Base-by-base conservation (phyloP, 108 stramenopile species). In the Conticribra weissflogii region DNA sequence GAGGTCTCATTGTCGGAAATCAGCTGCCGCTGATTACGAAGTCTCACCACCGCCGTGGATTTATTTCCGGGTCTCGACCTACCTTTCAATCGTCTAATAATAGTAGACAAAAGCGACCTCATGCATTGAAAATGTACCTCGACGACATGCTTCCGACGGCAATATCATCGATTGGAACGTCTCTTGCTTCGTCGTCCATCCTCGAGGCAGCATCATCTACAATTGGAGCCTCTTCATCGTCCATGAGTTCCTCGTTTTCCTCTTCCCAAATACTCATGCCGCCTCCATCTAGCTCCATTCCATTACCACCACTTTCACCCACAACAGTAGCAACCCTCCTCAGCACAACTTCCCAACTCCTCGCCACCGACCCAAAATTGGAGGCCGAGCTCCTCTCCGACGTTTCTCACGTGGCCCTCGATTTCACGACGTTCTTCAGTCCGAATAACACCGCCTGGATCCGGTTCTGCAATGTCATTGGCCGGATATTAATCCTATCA, bases 341-440 rank as follows among this genome's bases (percentile, higher is more conserved):
- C 56, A 28, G 46, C 28, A 33, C 25, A 0, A 25, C 67, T n/a
- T 48, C 63, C 2, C 52, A 67, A 24, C 32, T 46, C 32, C 27
- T 77, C 27, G 33, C 66, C 19, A 50, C 78, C 31, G 78, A 79
- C 45, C 75, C 74, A 1, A 41, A 66, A 47, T 45, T 81, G 3
- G 76, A 81, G 49, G 70, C 75, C 16, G 75, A 81, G 31, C n/a
- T 81, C 3, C 22, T 81, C 12, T 66, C 22, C 25, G 80, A 81
- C 48, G 71, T 66, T 7, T 81, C 80, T 12, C 79, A 81, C 71
- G 58, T 81, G 14, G 80, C 80, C 24, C 63, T 81, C 22, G 80
- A 81, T 48, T 59, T 76, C 41, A 46, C 71, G 1, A 72, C 74
- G 3, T 61, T 77, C 49, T 31, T 81, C 25, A 64, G 49, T 36